Evolutionary conservation across 768 basidiomycete species (phyloP), one percentile per base, ranked within the genome.

Genomic region (Candolleomyces eurysporus): DNA sequence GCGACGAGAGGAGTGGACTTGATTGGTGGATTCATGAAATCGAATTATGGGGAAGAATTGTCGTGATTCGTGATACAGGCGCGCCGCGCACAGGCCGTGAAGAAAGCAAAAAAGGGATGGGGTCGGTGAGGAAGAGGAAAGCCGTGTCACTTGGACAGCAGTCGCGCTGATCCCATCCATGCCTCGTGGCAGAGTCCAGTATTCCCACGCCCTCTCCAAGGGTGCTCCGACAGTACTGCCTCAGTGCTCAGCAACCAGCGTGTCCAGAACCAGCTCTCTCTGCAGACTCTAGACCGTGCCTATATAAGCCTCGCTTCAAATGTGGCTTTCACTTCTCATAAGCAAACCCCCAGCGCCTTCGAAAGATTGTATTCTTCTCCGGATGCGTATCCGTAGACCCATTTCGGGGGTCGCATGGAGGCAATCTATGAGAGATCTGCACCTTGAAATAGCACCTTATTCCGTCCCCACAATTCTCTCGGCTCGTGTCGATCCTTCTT

Each of bases 1-100:
- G 91, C 91, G 72, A 92, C 91, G 66, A 92, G 88, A 58, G 91
- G 90, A 53, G 87, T 84, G 58, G 87, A 81, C 76, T 88, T 92
- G 66, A 81, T 75, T n/a, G 79, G 82, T 59, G 76, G 66, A 72
- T 84, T 85, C 86, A 88, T 88, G 78, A 80, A 77, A 69, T 66
- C 64, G 71, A 67, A 72, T 66, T 64, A 68, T 63, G 65, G 58
- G 45, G 63, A 63, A 61, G 58, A 50, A 58, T 64, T 69, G 71
- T 79, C 75, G 79, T 77, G 70, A 79, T 73, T 79, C 77, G 70
- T 71, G 72, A 69, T 71, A 70, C 72, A 78, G 78, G 83, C 83
- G 81, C 84, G 72, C 84, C 76, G 82, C 82, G 79, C 82, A 71
- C 79, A 73, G 74, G 74, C 69, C 66, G 70, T 67, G 64, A 63